Evolutionary conservation across 306 rosid species (phyloP).

Genomic region (Ceratonia siliqua): DNA sequence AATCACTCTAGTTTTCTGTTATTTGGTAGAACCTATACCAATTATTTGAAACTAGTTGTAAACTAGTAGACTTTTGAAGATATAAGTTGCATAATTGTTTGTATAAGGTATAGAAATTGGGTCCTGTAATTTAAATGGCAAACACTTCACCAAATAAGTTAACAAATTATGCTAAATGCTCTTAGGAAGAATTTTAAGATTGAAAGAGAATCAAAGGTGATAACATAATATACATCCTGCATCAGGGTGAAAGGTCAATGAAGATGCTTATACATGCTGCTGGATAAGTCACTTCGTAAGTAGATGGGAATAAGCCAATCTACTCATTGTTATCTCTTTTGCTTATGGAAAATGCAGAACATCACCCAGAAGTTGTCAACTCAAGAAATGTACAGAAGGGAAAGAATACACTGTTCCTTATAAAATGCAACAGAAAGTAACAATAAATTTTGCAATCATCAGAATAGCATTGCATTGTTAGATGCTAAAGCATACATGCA

Average conservation of each 20-base stretch:
- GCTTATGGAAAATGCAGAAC: neutral
- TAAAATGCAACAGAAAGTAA: neutral
- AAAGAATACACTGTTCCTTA: neutral
- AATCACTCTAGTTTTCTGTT: slow-evolving; percentile 9
- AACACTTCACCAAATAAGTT: neutral
- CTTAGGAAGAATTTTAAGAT: neutral
- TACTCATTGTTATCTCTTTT: neutral
- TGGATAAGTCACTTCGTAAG: neutral
- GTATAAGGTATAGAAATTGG: neutral
- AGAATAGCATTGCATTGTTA: neutral
- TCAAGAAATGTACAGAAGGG: neutral
- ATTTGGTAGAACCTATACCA: neutral
- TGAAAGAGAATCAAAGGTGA: neutral
- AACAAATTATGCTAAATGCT: neutral
- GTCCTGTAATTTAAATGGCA: neutral
- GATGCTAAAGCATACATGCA: neutral
- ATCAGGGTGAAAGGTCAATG: neutral
- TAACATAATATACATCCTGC: neutral
- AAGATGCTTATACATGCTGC: slow-evolving; percentile 2
- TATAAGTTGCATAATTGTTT: neutral
- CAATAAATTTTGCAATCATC: neutral
- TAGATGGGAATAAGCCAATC: neutral
- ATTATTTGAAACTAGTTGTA: neutral
- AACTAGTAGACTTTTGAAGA: neutral
- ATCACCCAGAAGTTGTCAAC: neutral